These are phyloP conservation scores for Podospora australis DNA, from an alignment of 495 filamentous ascomycete genomes.

Conservation along the genomic window DNA sequence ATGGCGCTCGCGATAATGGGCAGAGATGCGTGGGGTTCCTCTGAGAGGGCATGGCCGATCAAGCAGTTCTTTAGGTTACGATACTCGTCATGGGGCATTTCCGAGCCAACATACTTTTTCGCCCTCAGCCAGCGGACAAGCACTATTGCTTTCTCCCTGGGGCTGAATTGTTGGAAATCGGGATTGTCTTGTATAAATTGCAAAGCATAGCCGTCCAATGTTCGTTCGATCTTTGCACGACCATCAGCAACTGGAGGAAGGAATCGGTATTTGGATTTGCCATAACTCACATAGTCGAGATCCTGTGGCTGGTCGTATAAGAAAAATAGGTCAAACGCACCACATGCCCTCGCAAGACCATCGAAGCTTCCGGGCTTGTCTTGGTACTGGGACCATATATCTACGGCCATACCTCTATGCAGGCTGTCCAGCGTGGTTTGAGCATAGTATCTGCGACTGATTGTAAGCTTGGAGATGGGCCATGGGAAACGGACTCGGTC, in stretches of 20 bases:
- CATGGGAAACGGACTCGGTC: not conserved
- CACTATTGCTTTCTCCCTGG: constrained; percentile 58
- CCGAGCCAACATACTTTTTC: constrained; percentile 64
- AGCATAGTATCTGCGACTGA: constrained; percentile 59
- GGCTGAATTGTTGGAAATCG: constrained; percentile 43
- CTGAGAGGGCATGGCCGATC: constrained; percentile 69
- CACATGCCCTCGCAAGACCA: constrained; percentile 64
- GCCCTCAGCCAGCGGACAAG: constrained; percentile 59
- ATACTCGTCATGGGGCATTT: constrained; percentile 52
- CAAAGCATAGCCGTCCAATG: constrained; percentile 57
- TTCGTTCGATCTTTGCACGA: constrained; percentile 45
- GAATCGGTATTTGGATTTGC: too few relatives aligned
- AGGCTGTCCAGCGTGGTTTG: constrained; percentile 65
- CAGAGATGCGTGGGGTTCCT: constrained; percentile 60
- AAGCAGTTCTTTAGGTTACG: constrained; percentile 78
- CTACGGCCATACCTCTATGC: constrained; percentile 72
- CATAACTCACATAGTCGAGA: constrained; percentile 59
- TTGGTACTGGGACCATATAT: constrained; percentile 59
- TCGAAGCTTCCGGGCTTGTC: constrained; percentile 16
- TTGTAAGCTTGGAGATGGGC: not conserved
- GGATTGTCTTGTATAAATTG: constrained; percentile 45
- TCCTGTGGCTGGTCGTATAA: constrained; percentile 63
- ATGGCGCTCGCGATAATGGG: constrained; percentile 69
- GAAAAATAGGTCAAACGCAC: constrained; percentile 83
- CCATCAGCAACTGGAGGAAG: constrained; percentile 6